Evolutionary conservation across 208 protist genomes (phyloP).

Genomic region (Angomonas ambiguus): DNA sequence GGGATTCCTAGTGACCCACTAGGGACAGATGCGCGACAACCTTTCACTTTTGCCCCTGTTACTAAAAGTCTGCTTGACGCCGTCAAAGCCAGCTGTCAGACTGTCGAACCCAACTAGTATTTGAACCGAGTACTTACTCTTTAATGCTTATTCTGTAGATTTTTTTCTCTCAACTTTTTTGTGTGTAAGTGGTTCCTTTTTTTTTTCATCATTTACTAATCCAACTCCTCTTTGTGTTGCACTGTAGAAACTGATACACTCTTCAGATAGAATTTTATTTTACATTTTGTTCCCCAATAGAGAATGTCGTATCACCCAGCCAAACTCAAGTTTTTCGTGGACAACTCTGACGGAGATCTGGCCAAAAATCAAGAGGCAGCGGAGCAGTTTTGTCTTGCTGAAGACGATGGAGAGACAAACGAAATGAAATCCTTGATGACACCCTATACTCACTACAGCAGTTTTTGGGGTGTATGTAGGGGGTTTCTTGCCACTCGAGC

Average conservation of each 20-base stretch:
- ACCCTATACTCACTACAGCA: slow-evolving; percentile 43
- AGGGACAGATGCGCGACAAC: slow-evolving; percentile 37
- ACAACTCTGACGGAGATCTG: slow-evolving; percentile 61
- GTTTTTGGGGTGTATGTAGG: slow-evolving; percentile 79
- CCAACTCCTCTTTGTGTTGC: no score
- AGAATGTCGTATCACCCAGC: slow-evolving; percentile 73
- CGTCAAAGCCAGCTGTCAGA: neutral
- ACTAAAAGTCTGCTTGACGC: slow-evolving; percentile 20
- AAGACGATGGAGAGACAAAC: slow-evolving; percentile 60
- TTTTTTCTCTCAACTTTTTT: slow-evolving; percentile 25
- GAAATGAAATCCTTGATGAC: slow-evolving; percentile 52
- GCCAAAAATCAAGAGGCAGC: slow-evolving; percentile 36
- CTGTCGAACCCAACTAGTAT: neutral
- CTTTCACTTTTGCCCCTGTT: slow-evolving; percentile 31
- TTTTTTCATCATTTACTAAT: slow-evolving; percentile 5
- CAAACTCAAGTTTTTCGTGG: slow-evolving; percentile 77
- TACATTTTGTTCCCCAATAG: no score
- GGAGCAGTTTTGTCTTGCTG: slow-evolving; percentile 60
- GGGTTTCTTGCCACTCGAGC: slow-evolving; percentile 47
- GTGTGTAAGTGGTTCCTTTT: no score
- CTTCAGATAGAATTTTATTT: slow-evolving; percentile 6
- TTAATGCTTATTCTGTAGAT: slow-evolving; percentile 11
- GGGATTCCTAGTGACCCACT: slow-evolving; percentile 57
- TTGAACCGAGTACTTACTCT: no score
- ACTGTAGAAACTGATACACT: neutral